These are phyloP conservation scores for Spathaspora gorwiae DNA, from an alignment of 805 yeast species.

Conservation along the genomic window DNA sequence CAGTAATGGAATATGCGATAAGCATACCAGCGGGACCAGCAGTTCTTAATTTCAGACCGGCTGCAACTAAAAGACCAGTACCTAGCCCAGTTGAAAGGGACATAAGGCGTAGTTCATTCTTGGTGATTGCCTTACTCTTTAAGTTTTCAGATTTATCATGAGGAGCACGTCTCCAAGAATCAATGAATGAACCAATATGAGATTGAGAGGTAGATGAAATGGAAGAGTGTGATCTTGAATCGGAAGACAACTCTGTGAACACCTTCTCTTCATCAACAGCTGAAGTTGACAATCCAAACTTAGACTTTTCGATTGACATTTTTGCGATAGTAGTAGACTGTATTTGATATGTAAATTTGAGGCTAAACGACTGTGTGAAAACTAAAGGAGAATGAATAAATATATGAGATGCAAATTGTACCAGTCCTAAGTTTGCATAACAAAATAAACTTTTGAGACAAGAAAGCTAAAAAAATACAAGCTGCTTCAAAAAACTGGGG, in stretches of 20 bases:
- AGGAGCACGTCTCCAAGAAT: conserved; percentile 26
- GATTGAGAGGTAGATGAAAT: conserved; percentile 3
- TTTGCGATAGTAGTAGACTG: not conserved
- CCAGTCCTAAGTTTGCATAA: not conserved
- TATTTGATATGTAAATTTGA: no score
- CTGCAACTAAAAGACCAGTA: conserved; percentile 40
- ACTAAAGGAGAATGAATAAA: not conserved
- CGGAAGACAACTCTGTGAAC: not conserved
- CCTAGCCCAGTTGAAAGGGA: conserved; percentile 37
- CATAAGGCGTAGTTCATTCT: conserved; percentile 25
- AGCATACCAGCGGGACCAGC: conserved; percentile 37
- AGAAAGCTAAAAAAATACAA: not conserved
- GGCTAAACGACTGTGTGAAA: no score
- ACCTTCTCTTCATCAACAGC: not conserved
- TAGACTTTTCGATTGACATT: not conserved
- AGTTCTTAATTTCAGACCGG: conserved; percentile 29
- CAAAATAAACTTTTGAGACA: not conserved
- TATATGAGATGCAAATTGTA: no score
- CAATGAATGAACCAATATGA: conserved; percentile 1
- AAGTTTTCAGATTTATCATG: conserved; percentile 6
- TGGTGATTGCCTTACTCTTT: conserved; percentile 14
- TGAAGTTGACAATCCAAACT: not conserved
- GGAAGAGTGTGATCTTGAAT: not conserved
- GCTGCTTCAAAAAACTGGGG: not conserved
- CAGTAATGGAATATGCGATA: conserved; percentile 31